Base-by-base conservation (phyloP, 495 filamentous ascomycete genomes). In the Podospora pseudoanserina region DNA sequence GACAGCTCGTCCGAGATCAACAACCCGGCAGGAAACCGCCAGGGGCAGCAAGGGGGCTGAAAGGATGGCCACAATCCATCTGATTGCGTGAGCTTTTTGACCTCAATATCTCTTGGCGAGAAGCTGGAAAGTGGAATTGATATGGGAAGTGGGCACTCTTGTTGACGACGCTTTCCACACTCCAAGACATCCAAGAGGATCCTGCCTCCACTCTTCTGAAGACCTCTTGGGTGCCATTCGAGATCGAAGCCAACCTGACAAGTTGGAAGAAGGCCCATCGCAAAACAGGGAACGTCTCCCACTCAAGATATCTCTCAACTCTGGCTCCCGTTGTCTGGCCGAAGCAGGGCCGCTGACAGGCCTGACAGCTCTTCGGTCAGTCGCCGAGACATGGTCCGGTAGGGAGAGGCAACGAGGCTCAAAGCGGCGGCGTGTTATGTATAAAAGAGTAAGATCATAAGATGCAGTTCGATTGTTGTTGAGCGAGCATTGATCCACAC, bases 51-150 rank as follows among this genome's bases (percentile, higher is more conserved):
- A 58, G 55, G 55, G 55, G 55, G 55, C n/a, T 20, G n/a, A 19
- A 28, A 20, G 13, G 3, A 39, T 20, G 15, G 28, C 61, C 61
- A 63, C 61, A 32, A 63, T 32, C 34, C 61, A 44, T 39, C 28
- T 15, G 30, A 19, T 63, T 44, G 61, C 32, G 28, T 49, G 39
- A 49, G 15, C 39, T 2, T 49, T 49, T 49, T 58, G 55, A 58
- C 55, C 55, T 58, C 55, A 58, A 63, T 63, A 63, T 63, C 61
- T 63, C 61, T 44, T 44, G 30, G 61, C 61, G 34, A 49, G 19
- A 44, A 63, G 61, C 18, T 58, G 55, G 55, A 26, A 58, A 19
- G 55, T 58, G 55, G 55, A 26, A 58, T 58, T 5, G n/a, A 58
- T 6, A 58, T 58, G 55, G 15, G n/a, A 58, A 58, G 23, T 58